Base-by-base conservation (phyloP, 2,329 filamentous ascomycete species). In the Ophiostoma piceae region DNA sequence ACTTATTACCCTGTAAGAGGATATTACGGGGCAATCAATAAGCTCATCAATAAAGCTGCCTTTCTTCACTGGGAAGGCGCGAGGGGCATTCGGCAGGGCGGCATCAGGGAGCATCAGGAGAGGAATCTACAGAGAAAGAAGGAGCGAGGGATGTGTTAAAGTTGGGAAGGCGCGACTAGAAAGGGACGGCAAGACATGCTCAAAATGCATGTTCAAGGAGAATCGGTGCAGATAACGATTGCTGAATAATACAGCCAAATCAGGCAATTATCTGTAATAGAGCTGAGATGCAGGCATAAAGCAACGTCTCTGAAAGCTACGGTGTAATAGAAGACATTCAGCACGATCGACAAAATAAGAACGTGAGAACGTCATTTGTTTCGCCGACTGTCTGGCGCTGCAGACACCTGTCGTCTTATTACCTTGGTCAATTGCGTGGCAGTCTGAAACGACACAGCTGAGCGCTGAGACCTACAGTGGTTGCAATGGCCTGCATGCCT, bases 91-190 rank as follows among this genome's bases (percentile, higher is more conserved):
- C 22, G 51, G 9, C n/a, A 57, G 51, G 51, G 51, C 51, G 51
- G 51, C 11, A 57, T 8, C 16, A 22, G 51, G 51, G 11, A 26
- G 35, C 35, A 35, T 35, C 35, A 35, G 35, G 35, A 19, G 43
- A 51, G 39, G 3, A 41, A 41, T 29, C 26, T 41, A 41, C 39
- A 41, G 11, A 41, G 39, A 16, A 32, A 5, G 54, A 37, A 39
- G 26, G 32, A 37, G 32, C 60, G 32, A 62, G 57, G 57, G n/a
- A 29, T 64, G 32, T 2, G 12, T 14, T 12, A 7, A 57, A 57
- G 51, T 57, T 57, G n/a, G 60, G 32, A 64, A 32, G 60, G 60
- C 32, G 60, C 60, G 60, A 39, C 16, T 64, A 32, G 60, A 32
- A 64, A 64, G 60, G 60, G 32, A 39, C 60, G 32, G 60, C 60